phyloP scores from a whole-genome alignment of 2,329 filamentous ascomycete species.

The Cladosporium oxysporum region DNA sequence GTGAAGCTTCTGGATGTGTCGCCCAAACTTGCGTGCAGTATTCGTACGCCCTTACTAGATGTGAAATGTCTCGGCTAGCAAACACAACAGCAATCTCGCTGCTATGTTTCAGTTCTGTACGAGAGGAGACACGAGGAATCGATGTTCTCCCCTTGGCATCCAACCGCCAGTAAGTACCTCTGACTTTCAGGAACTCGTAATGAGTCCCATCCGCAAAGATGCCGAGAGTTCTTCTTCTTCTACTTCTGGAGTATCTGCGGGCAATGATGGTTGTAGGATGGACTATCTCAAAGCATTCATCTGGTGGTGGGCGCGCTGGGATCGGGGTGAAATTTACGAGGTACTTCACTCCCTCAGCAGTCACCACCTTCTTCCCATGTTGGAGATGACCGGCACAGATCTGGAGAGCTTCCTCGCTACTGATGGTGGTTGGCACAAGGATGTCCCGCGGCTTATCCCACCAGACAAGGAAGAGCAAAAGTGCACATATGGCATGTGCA shows the following conservation, averaged over 20 bases:
- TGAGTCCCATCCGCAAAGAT: too few species aligned
- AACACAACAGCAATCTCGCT: not conserved
- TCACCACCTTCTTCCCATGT: too few species aligned
- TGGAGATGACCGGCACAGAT: not conserved
- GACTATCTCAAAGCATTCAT: not conserved
- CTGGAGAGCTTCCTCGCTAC: not conserved
- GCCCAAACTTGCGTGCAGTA: not conserved
- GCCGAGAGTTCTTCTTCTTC: not conserved
- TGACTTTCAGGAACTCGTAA: not conserved
- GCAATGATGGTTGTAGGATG: not conserved
- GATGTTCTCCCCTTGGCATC: too few species aligned
- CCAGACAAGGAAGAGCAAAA: conserved; percentile 27
- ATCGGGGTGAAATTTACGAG: not conserved
- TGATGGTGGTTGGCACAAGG: not conserved
- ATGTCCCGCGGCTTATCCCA: conserved; percentile 29
- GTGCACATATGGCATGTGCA: conserved; percentile 27
- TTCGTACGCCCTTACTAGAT: not conserved
- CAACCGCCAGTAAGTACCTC: not conserved
- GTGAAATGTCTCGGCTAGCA: not conserved
- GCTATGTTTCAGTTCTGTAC: fast-evolving
- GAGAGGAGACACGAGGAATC: fast-evolving
- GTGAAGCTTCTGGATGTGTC: not conserved
- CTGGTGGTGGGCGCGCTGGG: not conserved
- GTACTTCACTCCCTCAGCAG: not conserved
- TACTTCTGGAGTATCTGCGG: too few species aligned